Percentiles rank a stretch among this genome's conserved stretches.
Evolutionary conservation across 192 early-diverging fungal genomes (phyloP).

Genomic region (Oehlia diaphana): DNA sequence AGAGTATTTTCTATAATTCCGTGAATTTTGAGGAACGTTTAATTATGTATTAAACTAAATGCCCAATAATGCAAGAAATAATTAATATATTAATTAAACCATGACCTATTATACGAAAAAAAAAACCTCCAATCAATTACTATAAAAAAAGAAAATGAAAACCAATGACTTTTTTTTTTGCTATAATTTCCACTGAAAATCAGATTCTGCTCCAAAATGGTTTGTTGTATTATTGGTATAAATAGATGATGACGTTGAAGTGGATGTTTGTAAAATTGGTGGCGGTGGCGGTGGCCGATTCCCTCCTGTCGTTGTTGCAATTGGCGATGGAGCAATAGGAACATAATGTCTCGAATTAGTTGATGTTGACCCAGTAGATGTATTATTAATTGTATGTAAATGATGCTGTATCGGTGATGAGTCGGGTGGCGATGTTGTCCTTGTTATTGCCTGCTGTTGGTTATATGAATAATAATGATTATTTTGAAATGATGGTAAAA

Average conservation of each 20-base stretch:
- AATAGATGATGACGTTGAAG: neutral
- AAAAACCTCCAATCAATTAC: neutral
- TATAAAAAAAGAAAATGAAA: neutral
- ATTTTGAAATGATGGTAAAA: slow-evolving; percentile 4
- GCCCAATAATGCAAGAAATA: no score
- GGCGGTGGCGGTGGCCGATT: neutral
- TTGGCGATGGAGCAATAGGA: slow-evolving; percentile 29
- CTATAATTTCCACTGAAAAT: neutral
- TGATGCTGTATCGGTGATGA: neutral
- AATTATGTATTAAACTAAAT: neutral
- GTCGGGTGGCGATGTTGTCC: neutral
- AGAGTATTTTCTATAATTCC: neutral
- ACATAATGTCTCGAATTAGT: slow-evolving; percentile 22
- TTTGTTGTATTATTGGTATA: neutral
- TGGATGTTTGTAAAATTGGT: neutral
- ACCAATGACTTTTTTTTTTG: neutral
- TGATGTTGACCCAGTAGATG: neutral
- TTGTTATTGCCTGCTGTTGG: neutral
- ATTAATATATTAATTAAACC: neutral
- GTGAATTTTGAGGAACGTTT: neutral
- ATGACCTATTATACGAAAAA: neutral
- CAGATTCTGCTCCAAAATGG: neutral
- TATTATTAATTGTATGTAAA: neutral
- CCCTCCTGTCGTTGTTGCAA: neutral
- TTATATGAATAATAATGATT: slow-evolving; percentile 6